Percentiles rank a stretch among this genome's conserved stretches.
Conservation (phyloP, 495 filamentous ascomycete species). For the Aspergillus ellipticus region DNA sequence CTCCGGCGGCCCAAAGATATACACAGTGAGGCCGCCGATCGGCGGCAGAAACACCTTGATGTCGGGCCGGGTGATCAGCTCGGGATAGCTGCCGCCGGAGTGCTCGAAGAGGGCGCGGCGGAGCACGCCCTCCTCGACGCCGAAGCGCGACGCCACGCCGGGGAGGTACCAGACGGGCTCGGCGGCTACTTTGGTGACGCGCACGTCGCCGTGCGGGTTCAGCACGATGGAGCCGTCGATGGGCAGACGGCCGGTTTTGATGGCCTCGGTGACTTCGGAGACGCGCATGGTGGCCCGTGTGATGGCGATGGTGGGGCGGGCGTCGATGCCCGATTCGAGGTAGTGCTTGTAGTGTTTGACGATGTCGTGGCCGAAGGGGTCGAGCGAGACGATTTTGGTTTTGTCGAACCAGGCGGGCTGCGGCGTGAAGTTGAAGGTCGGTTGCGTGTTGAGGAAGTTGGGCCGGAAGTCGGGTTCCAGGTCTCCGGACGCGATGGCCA, state of each 20-base stretch:
- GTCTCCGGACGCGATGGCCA: conserved; percentile 81
- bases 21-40: conserved; percentile 88
- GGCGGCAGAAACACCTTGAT: conserved; percentile 91
- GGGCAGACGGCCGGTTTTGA: conserved; percentile 65
- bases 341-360: conserved; percentile 18
- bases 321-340: conserved; percentile 65
- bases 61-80: conserved; percentile 79
- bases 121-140: conserved; percentile 66
- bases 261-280: conserved; percentile 79
- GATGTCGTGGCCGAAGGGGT: conserved; percentile 74
- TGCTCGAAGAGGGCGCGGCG: conserved; percentile 82
- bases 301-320: conserved; percentile 83
- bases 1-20: conserved; percentile 84
- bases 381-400: conserved; percentile 92
- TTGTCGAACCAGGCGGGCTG: conserved; percentile 80
- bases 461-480: conserved; percentile 74
- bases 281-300: conserved; percentile 91
- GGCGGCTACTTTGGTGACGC: conserved; percentile 87
- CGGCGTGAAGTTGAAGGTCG: conserved; percentile 73
- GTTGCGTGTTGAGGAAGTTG: conserved; percentile 87
- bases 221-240: conserved; percentile 85
- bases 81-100: conserved; percentile 80
- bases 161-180: conserved; percentile 79
- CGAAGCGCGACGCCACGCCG: conserved; percentile 15
- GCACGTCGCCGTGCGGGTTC: conserved; percentile 70